Percentiles rank a stretch among this genome's conserved stretches.
These are phyloP conservation scores for Fusarium circinatum DNA, from an alignment of 2,329 filamentous ascomycete genomes.

Conservation along the genomic window DNA sequence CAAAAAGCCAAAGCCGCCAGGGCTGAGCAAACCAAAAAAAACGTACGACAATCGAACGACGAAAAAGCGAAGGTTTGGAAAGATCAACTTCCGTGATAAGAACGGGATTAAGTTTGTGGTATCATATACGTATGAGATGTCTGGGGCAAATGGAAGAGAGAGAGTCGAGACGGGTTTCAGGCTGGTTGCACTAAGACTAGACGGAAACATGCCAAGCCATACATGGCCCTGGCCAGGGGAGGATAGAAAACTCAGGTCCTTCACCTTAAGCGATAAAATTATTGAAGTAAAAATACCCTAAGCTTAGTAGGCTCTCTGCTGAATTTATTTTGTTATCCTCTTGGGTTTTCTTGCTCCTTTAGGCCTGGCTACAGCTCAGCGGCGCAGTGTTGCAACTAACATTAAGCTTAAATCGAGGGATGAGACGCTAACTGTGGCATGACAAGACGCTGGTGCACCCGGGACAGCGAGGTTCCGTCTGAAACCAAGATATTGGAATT, in stretches of 20 bases:
- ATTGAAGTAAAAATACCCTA: too few species aligned
- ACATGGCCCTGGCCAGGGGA: not conserved
- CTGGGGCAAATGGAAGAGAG: not conserved
- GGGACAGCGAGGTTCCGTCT: not conserved
- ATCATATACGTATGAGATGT: not conserved
- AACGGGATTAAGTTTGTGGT: not conserved
- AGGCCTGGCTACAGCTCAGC: not conserved
- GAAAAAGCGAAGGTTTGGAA: not conserved
- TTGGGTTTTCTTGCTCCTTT: too few species aligned
- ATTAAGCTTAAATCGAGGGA: conserved; percentile 4
- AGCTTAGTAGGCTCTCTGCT: too few species aligned
- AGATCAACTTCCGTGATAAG: not conserved
- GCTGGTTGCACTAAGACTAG: not conserved
- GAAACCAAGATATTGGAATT: not conserved
- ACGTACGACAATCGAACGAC: not conserved
- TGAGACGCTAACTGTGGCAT: conserved; percentile 6
- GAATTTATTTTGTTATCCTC: too few species aligned
- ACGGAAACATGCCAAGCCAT: conserved; percentile 11
- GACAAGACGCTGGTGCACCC: conserved; percentile 7
- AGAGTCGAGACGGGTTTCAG: conserved; percentile 10
- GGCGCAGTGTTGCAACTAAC: not conserved
- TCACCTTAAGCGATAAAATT: too few species aligned
- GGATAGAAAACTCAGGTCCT: too few species aligned
- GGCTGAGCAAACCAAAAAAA: not conserved
- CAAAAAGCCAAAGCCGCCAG: conserved; percentile 18